Percentiles rank a stretch among this genome's conserved stretches.
phyloP scores from a whole-genome alignment of 768 basidiomycete genomes.

The Mycena galericulata region DNA sequence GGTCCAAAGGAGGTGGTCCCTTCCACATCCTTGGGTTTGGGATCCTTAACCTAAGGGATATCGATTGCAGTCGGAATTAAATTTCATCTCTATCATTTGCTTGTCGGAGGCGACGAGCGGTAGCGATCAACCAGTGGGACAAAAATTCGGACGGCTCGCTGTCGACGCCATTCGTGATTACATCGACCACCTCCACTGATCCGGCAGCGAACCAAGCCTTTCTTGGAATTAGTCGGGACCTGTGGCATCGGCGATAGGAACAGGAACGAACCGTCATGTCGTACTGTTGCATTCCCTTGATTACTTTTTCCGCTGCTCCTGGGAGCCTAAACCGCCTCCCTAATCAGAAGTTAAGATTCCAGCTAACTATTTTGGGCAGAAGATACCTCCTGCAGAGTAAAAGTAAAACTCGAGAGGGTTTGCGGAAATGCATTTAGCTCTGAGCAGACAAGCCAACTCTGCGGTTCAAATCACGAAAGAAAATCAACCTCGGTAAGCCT shows the following conservation, averaged over 20 bases:
- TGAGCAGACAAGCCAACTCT: too few relatives aligned
- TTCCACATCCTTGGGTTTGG: slow-evolving; percentile 25
- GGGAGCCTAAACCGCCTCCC: slow-evolving; percentile 42
- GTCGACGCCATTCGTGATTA: slow-evolving; percentile 42
- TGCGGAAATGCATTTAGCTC: too few relatives aligned
- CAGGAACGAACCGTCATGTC: slow-evolving; percentile 37
- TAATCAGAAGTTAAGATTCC: not conserved
- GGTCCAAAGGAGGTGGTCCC: slow-evolving; percentile 44
- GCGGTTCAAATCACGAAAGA: too few relatives aligned
- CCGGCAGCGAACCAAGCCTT: slow-evolving; percentile 38
- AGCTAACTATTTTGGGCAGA: too few relatives aligned
- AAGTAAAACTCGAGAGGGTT: too few relatives aligned
- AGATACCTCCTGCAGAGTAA: too few relatives aligned
- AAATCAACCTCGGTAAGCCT: too few relatives aligned
- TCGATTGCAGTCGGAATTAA: too few relatives aligned
- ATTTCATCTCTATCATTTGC: too few relatives aligned
- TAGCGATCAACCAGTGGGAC: slow-evolving; percentile 50
- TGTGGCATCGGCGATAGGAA: too few relatives aligned
- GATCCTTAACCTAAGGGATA: slow-evolving; percentile 27
- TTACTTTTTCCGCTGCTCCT: slow-evolving; percentile 47
- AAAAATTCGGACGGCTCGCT: slow-evolving; percentile 49
- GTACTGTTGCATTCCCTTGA: slow-evolving; percentile 56
- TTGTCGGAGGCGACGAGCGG: slow-evolving; percentile 23
- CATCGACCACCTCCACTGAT: slow-evolving; percentile 17
- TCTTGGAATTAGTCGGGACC: slow-evolving; percentile 33